Evolutionary conservation across 768 basidiomycete species (phyloP).

Genomic region (Phanerochaete sordida): DNA sequence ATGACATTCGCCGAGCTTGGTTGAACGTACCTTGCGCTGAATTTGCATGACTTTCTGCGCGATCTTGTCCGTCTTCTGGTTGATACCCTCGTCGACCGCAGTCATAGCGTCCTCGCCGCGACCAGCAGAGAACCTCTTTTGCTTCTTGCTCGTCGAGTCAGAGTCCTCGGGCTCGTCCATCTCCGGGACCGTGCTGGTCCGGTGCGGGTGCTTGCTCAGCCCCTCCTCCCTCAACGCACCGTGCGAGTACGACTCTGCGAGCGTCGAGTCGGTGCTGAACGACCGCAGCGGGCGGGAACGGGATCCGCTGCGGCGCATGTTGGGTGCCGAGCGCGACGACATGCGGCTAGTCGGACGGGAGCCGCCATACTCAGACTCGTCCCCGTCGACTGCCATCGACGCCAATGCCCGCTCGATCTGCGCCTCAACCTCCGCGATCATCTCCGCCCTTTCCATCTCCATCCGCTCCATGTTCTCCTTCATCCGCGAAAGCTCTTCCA

Average conservation of each 20-base stretch:
- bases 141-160: conserved; percentile 47
- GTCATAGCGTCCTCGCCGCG: conserved; percentile 75
- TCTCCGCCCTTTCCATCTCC: conserved; percentile 82
- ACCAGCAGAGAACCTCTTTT: conserved; percentile 79
- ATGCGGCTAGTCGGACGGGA: conserved; percentile 67
- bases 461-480: conserved; percentile 79
- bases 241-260: conserved; percentile 63
- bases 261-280: conserved; percentile 75
- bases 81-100: conserved; percentile 86
- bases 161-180: conserved; percentile 48
- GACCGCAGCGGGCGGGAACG: conserved; percentile 54
- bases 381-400: conserved; percentile 79
- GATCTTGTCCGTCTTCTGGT: conserved; percentile 80
- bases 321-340: conserved; percentile 50
- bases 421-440: conserved; percentile 91
- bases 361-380: conserved; percentile 74
- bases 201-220: conserved; percentile 22
- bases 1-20: conserved; percentile 3
- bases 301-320: conserved; percentile 54
- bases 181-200: conserved; percentile 54
- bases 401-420: conserved; percentile 86
- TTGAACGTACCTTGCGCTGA: conserved; percentile 73
- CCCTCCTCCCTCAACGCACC: conserved; percentile 28
- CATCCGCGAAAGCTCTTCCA: conserved; percentile 82
- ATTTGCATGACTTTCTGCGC: conserved; percentile 86